These are phyloP conservation scores for Trichophyton benhamiae DNA, from an alignment of 2,329 filamentous ascomycete genomes.

Conservation along the genomic window DNA sequence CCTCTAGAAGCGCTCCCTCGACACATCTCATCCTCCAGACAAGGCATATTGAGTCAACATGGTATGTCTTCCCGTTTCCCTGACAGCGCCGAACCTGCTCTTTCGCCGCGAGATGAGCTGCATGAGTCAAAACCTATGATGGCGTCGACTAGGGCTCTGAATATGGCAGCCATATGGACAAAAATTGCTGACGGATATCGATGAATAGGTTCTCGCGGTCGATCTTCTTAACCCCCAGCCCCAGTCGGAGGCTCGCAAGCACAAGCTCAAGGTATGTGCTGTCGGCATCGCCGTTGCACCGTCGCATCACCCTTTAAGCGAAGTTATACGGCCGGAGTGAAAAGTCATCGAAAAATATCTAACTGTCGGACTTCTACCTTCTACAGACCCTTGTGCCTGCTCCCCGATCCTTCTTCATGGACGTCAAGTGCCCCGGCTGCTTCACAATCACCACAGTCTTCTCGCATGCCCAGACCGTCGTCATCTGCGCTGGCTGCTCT, in stretches of 20 bases:
- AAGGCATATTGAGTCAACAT: slow-evolving; percentile 31
- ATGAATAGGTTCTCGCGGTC: slow-evolving; percentile 88
- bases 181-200: slow-evolving; percentile 8
- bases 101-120: neutral
- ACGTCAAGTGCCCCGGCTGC: slow-evolving; percentile 99
- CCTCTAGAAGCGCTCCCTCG: slow-evolving; percentile 28
- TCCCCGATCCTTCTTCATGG: slow-evolving; percentile 99
- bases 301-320: neutral
- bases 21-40: slow-evolving; percentile 10
- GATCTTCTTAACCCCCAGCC: slow-evolving; percentile 99
- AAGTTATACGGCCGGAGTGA: neutral
- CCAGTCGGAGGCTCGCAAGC: slow-evolving; percentile 97
- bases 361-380: neutral
- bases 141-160: neutral
- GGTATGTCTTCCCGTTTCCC: slow-evolving; percentile 17
- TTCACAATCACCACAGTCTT: slow-evolving; percentile 99
- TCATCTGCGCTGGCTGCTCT: slow-evolving; percentile 99
- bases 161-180: slow-evolving; percentile 1
- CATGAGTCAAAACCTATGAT: neutral
- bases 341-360: slow-evolving; percentile 3
- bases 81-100: neutral
- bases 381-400: slow-evolving; percentile 77
- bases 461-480: slow-evolving; percentile 99
- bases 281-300: neutral
- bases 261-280: slow-evolving; percentile 94